Conservation (phyloP, 2,329 filamentous ascomycete genomes). For the Curvularia lunata region DNA sequence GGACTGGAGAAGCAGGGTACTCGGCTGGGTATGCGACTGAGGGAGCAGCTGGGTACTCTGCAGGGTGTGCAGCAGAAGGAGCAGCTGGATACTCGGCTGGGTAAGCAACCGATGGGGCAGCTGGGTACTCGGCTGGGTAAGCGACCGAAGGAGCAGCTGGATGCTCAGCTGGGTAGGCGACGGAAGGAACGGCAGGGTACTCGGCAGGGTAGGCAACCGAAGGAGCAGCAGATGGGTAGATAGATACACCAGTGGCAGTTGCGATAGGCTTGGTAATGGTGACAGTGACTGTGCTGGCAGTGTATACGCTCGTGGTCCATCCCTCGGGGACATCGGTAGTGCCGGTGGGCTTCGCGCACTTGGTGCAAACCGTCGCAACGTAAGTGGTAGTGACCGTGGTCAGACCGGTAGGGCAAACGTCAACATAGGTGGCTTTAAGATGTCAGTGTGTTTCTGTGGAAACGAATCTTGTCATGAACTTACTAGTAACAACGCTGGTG, state of each 20-base stretch:
- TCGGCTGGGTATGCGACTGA: slow-evolving; percentile 7
- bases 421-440: slow-evolving; percentile 38
- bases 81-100: slow-evolving; percentile 4
- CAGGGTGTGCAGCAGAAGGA: neutral
- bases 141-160: slow-evolving; percentile 6
- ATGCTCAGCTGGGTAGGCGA: slow-evolving; percentile 8
- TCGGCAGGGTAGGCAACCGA: slow-evolving; percentile 13
- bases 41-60: slow-evolving; percentile 10
- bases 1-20: neutral
- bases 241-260: slow-evolving; percentile 25
- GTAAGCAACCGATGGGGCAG: slow-evolving; percentile 4
- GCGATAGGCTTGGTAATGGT: slow-evolving; percentile 42
- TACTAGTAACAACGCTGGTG: slow-evolving; percentile 32
- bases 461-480: neutral
- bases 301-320: slow-evolving; percentile 44
- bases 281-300: slow-evolving; percentile 39
- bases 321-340: slow-evolving; percentile 32
- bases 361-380: slow-evolving; percentile 37
- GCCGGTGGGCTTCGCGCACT: slow-evolving; percentile 29
- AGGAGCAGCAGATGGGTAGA: slow-evolving; percentile 18
- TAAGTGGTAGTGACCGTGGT: slow-evolving; percentile 43
- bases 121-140: slow-evolving; percentile 7
- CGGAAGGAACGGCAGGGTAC: slow-evolving; percentile 8
- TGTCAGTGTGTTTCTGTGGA: neutral
- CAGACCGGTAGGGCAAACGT: slow-evolving; percentile 46